Base-by-base conservation (phyloP, 225 moss, liverwort and hornwort species). In the Neckera pumila region DNA sequence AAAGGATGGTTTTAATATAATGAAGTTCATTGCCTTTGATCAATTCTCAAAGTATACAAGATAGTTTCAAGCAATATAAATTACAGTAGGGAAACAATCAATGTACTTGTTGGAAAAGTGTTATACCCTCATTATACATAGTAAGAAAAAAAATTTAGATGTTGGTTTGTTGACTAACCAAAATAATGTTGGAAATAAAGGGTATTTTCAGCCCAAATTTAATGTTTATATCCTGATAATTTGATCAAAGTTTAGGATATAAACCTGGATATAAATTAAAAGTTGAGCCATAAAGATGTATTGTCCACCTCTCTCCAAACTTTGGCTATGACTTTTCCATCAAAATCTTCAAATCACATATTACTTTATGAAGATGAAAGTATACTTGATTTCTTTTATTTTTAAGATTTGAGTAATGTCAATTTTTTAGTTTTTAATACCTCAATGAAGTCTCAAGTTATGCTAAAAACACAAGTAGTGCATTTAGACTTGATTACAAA, bases 11-110 rank as follows among this genome's bases (percentile, higher is more conserved):
- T 3, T n/a, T 36, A 5, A 23, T 36, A 25, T 77, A 25, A 16
- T 22, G 14, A 36, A 53, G 5, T 22, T 13, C 2, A 22, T 53
- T 76, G 53, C 21, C 5, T 8, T 36, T 25, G 4, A 25, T 78
- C 6, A 56, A 56, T n/a, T 2, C 0, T 56, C 3, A 78, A n/a
- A 45, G 42, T 0, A 1, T n/a, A 15, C 2, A n/a, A 23, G 16
- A n/a, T 6, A n/a, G 17, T 56, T n/a, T 56, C 14, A 54, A 54
- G 54, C 14, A 23, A 2, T 15, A 23, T 14, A 22, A 51, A 5
- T 76, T 7, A 21, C 13, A 34, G 3, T 34, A 53, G 8, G 14
- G 1, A 36, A 53, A 36, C 7, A 53, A 53, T 34, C 14, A 76
- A 22, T 76, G 2, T 14, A 34, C 5, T 76, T 76, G 22, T 13